Evolutionary conservation across 768 basidiomycete species (phyloP), one percentile per base, ranked within the genome.

Genomic region (Rhizopogon vulgaris): DNA sequence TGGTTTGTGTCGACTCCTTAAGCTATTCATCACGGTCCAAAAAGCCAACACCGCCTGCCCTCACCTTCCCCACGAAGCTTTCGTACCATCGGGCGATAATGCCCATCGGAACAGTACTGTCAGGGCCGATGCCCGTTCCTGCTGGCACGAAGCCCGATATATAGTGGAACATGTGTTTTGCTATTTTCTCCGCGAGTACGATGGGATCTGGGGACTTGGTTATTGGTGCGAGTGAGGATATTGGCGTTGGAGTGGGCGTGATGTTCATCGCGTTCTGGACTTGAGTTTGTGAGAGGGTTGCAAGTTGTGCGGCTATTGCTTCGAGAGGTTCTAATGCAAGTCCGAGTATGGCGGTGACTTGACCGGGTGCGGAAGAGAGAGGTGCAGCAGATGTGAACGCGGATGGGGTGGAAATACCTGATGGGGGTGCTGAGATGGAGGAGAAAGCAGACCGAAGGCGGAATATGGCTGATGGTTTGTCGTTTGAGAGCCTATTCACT

Each of bases 381-480:
- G 69, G 39, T 7, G 59, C 57, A 22, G 59, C 57, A 17, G 56
- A 52, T 7, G 66, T 58, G 45, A 67, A 70, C n/a, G 68, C 69
- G 8, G 67, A 63, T n/a, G 54, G 67, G 2, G 65, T 67, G 5
- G 25, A 61, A 58, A 63, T 63, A 4, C 67, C 65, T 2, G 69
- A 63, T 4, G 63, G 60, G 5, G 71, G 63, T 38, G 60, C 55
- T 6, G 69, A 54, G 10, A 61, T 49, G 0, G 73, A 57, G n/a
- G 71, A 73, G 61, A 82, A 85, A 10, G 78, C 78, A 7, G 85
- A 83, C 4, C 84, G 79, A 22, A 92, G 74, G 22, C 90, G 88
- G 70, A 92, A 92, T 61, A 93, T 90, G 0, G 90, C 88, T 10
- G 89, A 90, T 0, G 90, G 90, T 63, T 92, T 92, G 30, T 91